These are phyloP conservation scores for Leucogyrophana mollusca DNA, from an alignment of 768 basidiomycete species.

Conservation along the genomic window DNA sequence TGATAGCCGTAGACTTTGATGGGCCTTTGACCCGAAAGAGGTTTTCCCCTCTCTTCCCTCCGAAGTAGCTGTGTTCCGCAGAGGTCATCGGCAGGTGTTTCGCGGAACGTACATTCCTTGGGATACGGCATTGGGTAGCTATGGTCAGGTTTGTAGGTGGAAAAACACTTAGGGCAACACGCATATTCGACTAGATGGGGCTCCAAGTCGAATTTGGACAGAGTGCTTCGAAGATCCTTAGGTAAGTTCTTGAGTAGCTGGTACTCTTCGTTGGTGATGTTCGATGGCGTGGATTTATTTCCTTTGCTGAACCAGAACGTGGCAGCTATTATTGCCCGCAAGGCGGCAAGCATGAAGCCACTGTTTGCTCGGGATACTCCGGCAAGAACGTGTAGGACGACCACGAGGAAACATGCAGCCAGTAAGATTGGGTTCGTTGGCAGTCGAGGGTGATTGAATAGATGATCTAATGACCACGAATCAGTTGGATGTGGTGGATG, in stretches of 20 bases:
- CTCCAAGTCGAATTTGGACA: slow-evolving; percentile 13
- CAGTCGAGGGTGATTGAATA: background rate
- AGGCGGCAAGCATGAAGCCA: slow-evolving; percentile 4
- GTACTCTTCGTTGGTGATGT: background rate
- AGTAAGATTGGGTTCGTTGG: background rate
- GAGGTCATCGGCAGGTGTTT: slow-evolving; percentile 5
- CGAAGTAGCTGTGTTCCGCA: slow-evolving; percentile 5
- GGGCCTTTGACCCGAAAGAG: too few species aligned
- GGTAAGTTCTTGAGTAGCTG: slow-evolving; percentile 8
- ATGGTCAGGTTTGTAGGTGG: too few species aligned
- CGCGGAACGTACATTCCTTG: slow-evolving; percentile 16
- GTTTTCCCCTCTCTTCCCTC: too few species aligned
- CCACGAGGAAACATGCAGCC: background rate
- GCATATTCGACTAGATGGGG: slow-evolving; percentile 14
- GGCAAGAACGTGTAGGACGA: slow-evolving; percentile 9
- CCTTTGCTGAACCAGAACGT: background rate
- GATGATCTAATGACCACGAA: background rate
- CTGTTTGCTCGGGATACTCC: slow-evolving; percentile 2
- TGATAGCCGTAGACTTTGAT: slow-evolving; percentile 16
- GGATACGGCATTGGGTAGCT: slow-evolving; percentile 16
- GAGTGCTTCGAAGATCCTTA: slow-evolving; percentile 11
- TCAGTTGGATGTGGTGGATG: background rate
- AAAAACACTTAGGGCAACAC: slow-evolving; percentile 28
- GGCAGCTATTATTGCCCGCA: background rate
- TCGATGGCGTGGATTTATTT: background rate